Evolutionary conservation across 176 grass and related monocot genomes (phyloP).

Genomic region (Leersia perrieri): DNA sequence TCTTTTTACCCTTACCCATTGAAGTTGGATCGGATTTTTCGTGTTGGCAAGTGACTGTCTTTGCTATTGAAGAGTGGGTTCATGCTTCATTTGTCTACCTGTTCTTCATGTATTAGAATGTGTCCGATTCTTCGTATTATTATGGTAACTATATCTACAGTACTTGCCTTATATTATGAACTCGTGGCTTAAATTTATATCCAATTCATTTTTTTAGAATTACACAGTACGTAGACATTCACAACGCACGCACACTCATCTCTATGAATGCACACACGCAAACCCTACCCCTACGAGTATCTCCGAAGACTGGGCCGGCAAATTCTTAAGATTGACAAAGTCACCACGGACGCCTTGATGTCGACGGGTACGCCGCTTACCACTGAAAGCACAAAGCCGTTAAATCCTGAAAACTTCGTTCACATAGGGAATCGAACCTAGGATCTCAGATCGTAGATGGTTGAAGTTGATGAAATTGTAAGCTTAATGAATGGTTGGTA

Average conservation of each 20-base stretch:
- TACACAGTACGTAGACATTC: too few species aligned
- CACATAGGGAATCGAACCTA: too few species aligned
- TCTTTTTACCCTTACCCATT: constrained; percentile 16
- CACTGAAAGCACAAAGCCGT: too few species aligned
- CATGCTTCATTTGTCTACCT: constrained; percentile 30
- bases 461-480: constrained; percentile 24
- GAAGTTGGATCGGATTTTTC: constrained; percentile 35
- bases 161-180: constrained; percentile 36
- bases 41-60: constrained; percentile 35
- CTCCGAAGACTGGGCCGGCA: too few species aligned
- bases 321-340: too few species aligned
- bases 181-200: constrained; percentile 3
- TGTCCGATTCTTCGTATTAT: constrained; percentile 17
- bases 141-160: constrained; percentile 28
- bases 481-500: constrained; percentile 16
- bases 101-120: constrained; percentile 12
- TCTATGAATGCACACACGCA: too few species aligned
- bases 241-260: too few species aligned
- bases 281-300: too few species aligned
- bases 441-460: constrained; percentile 17
- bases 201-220: constrained; percentile 13
- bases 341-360: too few species aligned
- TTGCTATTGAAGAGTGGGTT: constrained; percentile 31
- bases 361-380: too few species aligned
- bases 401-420: too few species aligned